Base-by-base conservation (phyloP, 2,329 filamentous ascomycete species). In the Phialophora macrospora region DNA sequence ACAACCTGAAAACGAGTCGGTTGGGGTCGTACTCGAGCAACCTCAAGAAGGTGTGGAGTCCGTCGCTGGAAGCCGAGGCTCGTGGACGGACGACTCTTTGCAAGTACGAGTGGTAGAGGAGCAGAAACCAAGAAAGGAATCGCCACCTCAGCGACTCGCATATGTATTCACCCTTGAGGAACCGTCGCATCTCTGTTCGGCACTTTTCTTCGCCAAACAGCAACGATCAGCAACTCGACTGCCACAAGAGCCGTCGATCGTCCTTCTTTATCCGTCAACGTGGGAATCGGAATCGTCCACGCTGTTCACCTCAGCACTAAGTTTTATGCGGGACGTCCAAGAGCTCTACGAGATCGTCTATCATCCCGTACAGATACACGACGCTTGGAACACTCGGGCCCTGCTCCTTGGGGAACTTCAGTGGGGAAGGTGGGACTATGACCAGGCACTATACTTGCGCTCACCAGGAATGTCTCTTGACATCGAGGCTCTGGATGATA, bases 231-330 rank as follows among this genome's bases (percentile, higher is more conserved):
- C 58, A 1, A 67, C 64, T 34, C 66, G 74, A 20, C 72, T 81
- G 41, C 67, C 75, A 0, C 74, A 72, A 28, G 77, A 77, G 26
- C 74, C 78, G 44, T 79, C 80, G 44, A 77, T 78, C 11, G 71
- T 82, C n/a, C 78, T 81, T 55, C 76, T 82, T 68, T 82, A 82
- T 68, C 80, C 80, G 7, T 73, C 76, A 63, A 77, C 79, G 66
- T 81, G 80, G 80, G 80, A 82, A 61, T 60, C 59, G 6, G 60
- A 63, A 9, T 58, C 41, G 3, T 57, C 62, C 1, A 20, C 55
- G 6, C 30, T 60, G 7, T 60, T 71, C 44, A 70, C 73, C 1
- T 72, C 71, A 14, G 78, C 78, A 0, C 70, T 82, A 24, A 74
- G 74, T 1, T 72, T 78, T 30, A 75, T 82, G 38, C 76, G 76